Evolutionary conservation across 1,284 basidiomycete species (phyloP).

Genomic region (Golubevia pallescens): DNA sequence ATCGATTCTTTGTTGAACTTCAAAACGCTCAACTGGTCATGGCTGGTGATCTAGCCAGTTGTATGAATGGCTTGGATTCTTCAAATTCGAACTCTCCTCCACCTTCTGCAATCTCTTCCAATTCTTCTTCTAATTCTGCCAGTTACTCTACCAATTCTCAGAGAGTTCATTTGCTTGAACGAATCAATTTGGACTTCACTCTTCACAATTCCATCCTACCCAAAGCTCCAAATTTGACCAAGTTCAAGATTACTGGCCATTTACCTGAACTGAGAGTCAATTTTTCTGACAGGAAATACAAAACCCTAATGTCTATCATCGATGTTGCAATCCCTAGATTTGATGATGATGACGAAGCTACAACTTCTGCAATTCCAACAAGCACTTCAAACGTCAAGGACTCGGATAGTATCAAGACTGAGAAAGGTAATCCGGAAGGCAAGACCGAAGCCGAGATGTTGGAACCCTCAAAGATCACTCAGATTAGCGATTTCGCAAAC

Average conservation of each 20-base stretch:
- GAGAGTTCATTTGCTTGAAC: constrained; percentile 79
- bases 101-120: no score
- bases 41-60: constrained; percentile 50
- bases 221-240: constrained; percentile 80
- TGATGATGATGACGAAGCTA: constrained; percentile 68
- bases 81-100: no score
- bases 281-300: constrained; percentile 94
- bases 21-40: constrained; percentile 72
- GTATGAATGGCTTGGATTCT: constrained; percentile 37
- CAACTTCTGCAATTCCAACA: constrained; percentile 1
- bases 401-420: not conserved
- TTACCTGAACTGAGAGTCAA: constrained; percentile 89
- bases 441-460: not conserved
- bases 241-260: constrained; percentile 90
- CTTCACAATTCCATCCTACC: constrained; percentile 94
- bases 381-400: not conserved
- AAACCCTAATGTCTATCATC: constrained; percentile 88
- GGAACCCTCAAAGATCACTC: not conserved
- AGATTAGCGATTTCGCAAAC: not conserved
- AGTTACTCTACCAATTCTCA: constrained; percentile 14
- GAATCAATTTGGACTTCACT: constrained; percentile 87
- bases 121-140: no score
- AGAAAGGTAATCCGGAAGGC: not conserved
- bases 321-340: constrained; percentile 90
- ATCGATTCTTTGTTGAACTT: constrained; percentile 83